Evolutionary conservation across 768 basidiomycete genomes (phyloP).

Genomic region (Hydnomerulius pinastri): DNA sequence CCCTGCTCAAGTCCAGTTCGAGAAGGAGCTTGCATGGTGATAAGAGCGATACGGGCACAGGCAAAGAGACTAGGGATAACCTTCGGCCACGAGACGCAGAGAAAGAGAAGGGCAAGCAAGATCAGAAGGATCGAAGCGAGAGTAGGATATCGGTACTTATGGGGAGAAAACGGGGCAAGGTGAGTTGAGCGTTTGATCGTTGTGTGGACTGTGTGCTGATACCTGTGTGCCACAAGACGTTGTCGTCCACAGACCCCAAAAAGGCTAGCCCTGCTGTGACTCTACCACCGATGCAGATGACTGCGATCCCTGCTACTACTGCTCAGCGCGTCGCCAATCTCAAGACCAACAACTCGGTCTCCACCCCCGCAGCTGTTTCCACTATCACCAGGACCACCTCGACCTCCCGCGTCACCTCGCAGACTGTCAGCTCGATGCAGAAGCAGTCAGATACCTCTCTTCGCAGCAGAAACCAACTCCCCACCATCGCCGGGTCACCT

Average conservation of each 20-base stretch:
- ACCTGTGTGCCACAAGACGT: slow-evolving; percentile 51
- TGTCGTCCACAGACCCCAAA: slow-evolving; percentile 80
- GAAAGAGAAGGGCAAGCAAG: slow-evolving; percentile 66
- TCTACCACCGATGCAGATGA: slow-evolving; percentile 90
- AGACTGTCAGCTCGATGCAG: slow-evolving; percentile 85
- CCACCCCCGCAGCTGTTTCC: slow-evolving; percentile 40
- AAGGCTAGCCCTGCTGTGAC: slow-evolving; percentile 68
- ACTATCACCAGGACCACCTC: slow-evolving; percentile 45
- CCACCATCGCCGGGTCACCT: slow-evolving; percentile 93
- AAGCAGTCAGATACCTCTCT: slow-evolving; percentile 85
- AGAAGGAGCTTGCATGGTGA: slow-evolving; percentile 75
- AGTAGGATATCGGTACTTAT: slow-evolving; percentile 87
- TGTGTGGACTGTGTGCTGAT: slow-evolving; percentile 12
- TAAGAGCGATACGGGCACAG: slow-evolving; percentile 38
- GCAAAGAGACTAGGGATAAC: slow-evolving; percentile 59
- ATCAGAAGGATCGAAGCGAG: slow-evolving; percentile 82
- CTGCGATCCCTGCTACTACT: slow-evolving; percentile 78
- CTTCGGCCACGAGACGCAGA: slow-evolving; percentile 43
- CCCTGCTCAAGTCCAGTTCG: slow-evolving; percentile 84
- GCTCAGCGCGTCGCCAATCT: slow-evolving; percentile 84
- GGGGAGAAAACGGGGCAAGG: slow-evolving; percentile 91
- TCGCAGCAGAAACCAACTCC: slow-evolving; percentile 72
- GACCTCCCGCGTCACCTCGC: slow-evolving; percentile 70
- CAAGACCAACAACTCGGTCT: slow-evolving; percentile 53
- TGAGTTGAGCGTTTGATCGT: slow-evolving; percentile 36